Conservation (phyloP, 345 rosid species). For the Firmiana major region DNA sequence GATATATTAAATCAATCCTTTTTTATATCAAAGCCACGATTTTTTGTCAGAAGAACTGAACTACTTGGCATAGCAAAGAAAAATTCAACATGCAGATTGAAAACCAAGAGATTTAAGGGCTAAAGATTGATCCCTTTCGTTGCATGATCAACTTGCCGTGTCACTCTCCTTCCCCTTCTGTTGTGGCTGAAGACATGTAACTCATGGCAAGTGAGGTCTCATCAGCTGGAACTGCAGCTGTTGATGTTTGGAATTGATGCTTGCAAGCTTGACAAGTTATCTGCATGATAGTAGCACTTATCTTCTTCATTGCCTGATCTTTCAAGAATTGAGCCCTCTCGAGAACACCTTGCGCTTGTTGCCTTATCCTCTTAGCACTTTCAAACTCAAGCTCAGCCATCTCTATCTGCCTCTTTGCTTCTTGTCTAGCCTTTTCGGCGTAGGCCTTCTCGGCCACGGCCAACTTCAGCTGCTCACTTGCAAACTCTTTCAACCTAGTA, state of each 20-base stretch:
- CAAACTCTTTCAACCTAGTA: conserved; percentile 43
- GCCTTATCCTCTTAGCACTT: conserved; percentile 70
- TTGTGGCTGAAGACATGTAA: conserved; percentile 78
- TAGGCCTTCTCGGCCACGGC: conserved; percentile 62
- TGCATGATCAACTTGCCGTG: neutral
- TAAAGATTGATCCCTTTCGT: neutral
- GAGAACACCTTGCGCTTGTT: conserved; percentile 60
- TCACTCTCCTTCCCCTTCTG: conserved; percentile 58
- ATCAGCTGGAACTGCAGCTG: conserved; percentile 37
- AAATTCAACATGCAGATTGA: conserved; percentile 17
- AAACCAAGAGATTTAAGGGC: neutral
- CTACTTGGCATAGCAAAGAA: conserved; percentile 15
- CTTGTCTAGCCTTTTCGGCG: conserved; percentile 66
- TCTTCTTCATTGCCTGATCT: conserved; percentile 63
- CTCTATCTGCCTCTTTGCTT: conserved; percentile 70
- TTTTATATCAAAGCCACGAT: conserved; percentile 18
- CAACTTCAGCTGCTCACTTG: conserved; percentile 45
- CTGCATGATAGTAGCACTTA: conserved; percentile 59
- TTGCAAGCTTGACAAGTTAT: conserved; percentile 78
- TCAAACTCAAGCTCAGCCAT: conserved; percentile 71
- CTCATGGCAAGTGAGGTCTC: conserved; percentile 73
- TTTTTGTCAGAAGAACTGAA: conserved; percentile 14
- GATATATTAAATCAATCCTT: too few relatives aligned
- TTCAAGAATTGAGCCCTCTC: conserved; percentile 63
- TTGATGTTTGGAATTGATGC: conserved; percentile 49